Conservation (phyloP, 2,329 filamentous ascomycete species). For the Alternaria sp. region DNA sequence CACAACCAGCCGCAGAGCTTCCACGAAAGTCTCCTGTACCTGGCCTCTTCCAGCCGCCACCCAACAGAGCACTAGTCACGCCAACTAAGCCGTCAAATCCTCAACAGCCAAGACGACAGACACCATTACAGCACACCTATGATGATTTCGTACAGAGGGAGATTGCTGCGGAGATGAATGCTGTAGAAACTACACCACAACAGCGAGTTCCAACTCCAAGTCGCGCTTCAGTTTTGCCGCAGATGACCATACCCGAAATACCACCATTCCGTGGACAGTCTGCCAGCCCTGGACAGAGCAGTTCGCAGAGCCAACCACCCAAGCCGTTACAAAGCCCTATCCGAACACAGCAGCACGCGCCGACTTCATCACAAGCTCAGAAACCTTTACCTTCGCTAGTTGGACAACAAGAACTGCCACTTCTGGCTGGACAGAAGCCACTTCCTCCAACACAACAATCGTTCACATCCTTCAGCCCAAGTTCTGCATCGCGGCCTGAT, state of each 20-base stretch:
- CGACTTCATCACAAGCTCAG: slow-evolving; percentile 20
- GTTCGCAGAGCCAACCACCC: slow-evolving; percentile 23
- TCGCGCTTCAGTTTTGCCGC: slow-evolving; percentile 41
- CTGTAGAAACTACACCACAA: slow-evolving; percentile 49
- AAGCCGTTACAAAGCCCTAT: slow-evolving; percentile 34
- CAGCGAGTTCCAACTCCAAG: slow-evolving; percentile 45
- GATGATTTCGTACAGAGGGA: slow-evolving; percentile 60
- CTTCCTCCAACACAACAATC: slow-evolving; percentile 35
- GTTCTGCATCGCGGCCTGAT: slow-evolving; percentile 24
- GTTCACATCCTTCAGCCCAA: slow-evolving; percentile 28
- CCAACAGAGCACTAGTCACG: slow-evolving; percentile 38
- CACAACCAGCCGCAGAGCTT: slow-evolving; percentile 36
- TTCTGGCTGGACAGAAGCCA: slow-evolving; percentile 36
- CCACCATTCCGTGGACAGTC: slow-evolving; percentile 43
- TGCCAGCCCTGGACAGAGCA: slow-evolving; percentile 21
- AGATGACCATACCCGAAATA: slow-evolving; percentile 46
- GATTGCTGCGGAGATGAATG: slow-evolving; percentile 52
- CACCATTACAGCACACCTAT: slow-evolving; percentile 46
- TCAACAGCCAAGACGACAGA: slow-evolving; percentile 43
- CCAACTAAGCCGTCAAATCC: slow-evolving; percentile 46
- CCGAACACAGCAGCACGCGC: slow-evolving; percentile 21
- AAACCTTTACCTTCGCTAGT: slow-evolving; percentile 32
- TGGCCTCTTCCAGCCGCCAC: slow-evolving; percentile 42
- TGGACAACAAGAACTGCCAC: slow-evolving; percentile 37
- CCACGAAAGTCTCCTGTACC: slow-evolving; percentile 44